Base-by-base conservation (phyloP, 2,329 filamentous ascomycete genomes). In the Ophiostoma sp. region DNA sequence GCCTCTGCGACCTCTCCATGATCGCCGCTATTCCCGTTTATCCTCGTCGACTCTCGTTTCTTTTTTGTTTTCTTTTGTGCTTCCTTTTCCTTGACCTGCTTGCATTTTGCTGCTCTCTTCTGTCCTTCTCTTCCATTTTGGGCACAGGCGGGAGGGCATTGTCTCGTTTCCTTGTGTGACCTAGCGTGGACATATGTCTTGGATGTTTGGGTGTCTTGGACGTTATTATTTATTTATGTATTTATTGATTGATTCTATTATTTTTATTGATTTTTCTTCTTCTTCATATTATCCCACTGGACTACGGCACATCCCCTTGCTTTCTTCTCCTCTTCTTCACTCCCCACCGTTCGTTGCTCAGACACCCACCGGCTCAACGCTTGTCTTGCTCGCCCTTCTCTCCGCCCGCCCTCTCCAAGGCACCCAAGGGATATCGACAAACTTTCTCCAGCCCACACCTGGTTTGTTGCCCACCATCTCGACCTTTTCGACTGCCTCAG, bases 371-470 rank as follows among this genome's bases (percentile, higher is more conserved):
- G n/a, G 61, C 36, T 45, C 42, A 4, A 3, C 22, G 12, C 33
- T 3, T 45, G 68, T 70, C 68, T 70, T 28, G 19, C 45, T 31
- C 48, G n/a, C 68, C 48, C 68, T 25, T 57, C 48, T 66, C 61
- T 28, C 61, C 61, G 61, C 61, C 61, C 36, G 61, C 61, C 68
- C 68, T 70, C 68, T 70, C 33, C 69, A 70, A 70, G 55, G 52
- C 52, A 50, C 52, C 36, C 69, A 70, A 70, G 69, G 69, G 69
- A 70, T 61, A 52, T 4, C 8, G 15, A 69, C 19, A 22, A 25
- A 48, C 50, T 1, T n/a, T 22, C 45, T 68, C 63, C 63, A 50
- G 63, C 63, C 63, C 63, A 50, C 63, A n/a, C 39, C 42, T 50
- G 42, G 63, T 50, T 48, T 50, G 42, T 19, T 50, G 22, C 6